Evolutionary conservation across 2,329 filamentous ascomycete species (phyloP).

Genomic region (Sclerotinia trifoliorum): DNA sequence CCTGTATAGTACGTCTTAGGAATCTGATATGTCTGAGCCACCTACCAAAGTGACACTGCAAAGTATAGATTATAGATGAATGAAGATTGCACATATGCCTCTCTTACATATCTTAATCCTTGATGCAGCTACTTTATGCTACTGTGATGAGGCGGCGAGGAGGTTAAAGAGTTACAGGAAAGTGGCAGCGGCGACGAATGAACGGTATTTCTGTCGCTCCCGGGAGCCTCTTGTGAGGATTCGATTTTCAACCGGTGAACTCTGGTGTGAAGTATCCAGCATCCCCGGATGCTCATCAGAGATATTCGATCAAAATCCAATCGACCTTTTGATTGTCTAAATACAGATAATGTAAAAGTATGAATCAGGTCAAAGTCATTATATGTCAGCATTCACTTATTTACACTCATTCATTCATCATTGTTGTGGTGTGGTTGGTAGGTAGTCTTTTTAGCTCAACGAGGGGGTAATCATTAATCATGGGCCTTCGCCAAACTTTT

Average conservation of each 20-base stretch:
- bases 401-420: neutral
- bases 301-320: no score
- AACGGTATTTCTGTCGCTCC: no score
- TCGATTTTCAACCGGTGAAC: neutral
- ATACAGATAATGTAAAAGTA: no score
- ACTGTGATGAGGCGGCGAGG: neutral
- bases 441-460: neutral
- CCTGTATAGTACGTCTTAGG: conserved; percentile 22
- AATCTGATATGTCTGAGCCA: conserved; percentile 15
- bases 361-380: no score
- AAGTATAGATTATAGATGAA: conserved; percentile 11
- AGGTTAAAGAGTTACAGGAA: neutral
- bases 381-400: neutral
- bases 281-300: no score
- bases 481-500: conserved; percentile 1
- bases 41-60: conserved; percentile 8
- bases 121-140: neutral
- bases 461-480: conserved; percentile 13
- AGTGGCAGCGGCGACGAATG: neutral
- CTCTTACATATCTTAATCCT: neutral
- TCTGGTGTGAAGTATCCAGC: no score
- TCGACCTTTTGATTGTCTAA: no score
- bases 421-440: neutral
- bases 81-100: conserved; percentile 7
- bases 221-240: neutral